Evolutionary conservation across 2,329 filamentous ascomycete genomes (phyloP).

Genomic region (Cercospora berteroae): DNA sequence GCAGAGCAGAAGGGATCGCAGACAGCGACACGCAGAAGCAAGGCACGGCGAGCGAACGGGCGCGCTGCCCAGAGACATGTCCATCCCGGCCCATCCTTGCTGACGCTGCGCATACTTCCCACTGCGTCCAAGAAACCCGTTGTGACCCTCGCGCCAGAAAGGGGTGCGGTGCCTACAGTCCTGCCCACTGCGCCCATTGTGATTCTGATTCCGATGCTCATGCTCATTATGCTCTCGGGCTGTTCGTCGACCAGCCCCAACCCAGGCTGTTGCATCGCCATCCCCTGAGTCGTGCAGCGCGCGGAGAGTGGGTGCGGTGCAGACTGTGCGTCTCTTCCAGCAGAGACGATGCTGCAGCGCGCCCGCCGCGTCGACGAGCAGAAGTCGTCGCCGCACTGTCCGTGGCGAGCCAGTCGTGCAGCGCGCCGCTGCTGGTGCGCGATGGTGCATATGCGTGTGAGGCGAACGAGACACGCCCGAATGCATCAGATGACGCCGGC

Average conservation of each 20-base stretch:
- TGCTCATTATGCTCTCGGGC: not conserved
- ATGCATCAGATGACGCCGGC: not conserved
- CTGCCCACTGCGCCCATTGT: not conserved
- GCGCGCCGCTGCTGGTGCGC: not conserved
- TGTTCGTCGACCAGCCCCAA: not conserved
- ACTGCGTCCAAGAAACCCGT: not conserved
- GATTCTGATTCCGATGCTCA: not conserved
- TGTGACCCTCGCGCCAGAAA: not conserved
- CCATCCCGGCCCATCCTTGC: not conserved
- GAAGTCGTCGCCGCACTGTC: not conserved
- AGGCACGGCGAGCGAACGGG: not conserved
- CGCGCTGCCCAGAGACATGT: not conserved
- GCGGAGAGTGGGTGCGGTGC: not conserved
- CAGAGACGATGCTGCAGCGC: not conserved
- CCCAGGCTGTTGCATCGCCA: not conserved
- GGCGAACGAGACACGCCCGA: not conserved
- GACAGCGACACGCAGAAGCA: not conserved
- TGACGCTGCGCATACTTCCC: not conserved
- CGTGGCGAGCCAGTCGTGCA: not conserved
- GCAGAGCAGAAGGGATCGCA: not conserved
- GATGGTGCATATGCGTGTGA: not conserved
- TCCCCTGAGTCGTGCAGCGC: not conserved
- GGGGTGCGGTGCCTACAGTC: not conserved
- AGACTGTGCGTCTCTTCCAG: not conserved
- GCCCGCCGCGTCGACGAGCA: not conserved